Evolutionary conservation across 1,284 basidiomycete genomes (phyloP).

Genomic region (Tetrapyrgos nigripes): DNA sequence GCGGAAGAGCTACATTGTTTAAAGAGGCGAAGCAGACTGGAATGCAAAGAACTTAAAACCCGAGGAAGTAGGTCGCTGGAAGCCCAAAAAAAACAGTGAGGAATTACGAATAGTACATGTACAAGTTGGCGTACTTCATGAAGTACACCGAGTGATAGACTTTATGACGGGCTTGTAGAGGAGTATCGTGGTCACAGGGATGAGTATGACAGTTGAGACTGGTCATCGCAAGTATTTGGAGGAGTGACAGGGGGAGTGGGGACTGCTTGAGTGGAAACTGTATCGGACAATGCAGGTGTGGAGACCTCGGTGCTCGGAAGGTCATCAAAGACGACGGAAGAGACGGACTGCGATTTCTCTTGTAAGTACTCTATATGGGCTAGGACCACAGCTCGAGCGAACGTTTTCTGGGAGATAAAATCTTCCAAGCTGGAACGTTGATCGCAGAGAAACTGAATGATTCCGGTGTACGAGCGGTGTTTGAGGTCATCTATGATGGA

Average conservation of each 20-base stretch:
- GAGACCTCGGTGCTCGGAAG: neutral
- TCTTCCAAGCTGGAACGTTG: neutral
- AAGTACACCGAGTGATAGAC: neutral
- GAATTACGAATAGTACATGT: neutral
- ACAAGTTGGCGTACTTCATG: neutral
- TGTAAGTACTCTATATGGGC: neutral
- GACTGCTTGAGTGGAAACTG: neutral
- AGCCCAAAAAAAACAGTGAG: neutral
- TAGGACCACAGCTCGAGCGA: neutral
- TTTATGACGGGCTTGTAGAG: neutral
- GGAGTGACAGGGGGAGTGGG: neutral
- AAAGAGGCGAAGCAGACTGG: neutral
- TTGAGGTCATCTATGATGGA: constrained; percentile 1
- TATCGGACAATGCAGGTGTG: neutral
- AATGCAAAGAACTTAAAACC: neutral
- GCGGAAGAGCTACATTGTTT: neutral
- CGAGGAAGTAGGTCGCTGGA: neutral
- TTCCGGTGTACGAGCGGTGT: neutral
- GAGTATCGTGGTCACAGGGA: neutral
- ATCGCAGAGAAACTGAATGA: neutral
- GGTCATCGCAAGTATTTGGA: neutral
- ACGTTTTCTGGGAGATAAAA: neutral
- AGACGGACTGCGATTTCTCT: neutral
- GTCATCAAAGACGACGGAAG: neutral
- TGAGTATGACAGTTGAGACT: neutral